Evolutionary conservation across 2,329 filamentous ascomycete species (phyloP).

Genomic region (Beauveria bassiana): DNA sequence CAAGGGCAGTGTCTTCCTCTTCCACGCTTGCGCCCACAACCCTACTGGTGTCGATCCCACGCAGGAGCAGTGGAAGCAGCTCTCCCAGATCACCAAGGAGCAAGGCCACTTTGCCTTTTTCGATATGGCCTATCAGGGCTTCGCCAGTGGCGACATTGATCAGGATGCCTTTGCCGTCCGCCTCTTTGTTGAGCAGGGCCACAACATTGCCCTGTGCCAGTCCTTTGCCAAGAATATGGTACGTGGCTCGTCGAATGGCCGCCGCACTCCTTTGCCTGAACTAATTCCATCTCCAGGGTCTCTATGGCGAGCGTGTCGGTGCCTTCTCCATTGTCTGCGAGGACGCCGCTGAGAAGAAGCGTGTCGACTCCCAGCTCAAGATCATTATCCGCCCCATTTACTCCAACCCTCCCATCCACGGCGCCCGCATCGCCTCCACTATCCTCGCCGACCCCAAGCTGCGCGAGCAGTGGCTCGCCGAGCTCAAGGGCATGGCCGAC

Average conservation of each 20-base stretch:
- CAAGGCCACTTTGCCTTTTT: conserved; percentile 92
- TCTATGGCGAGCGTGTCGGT: conserved; percentile 96
- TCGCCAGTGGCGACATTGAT: conserved; percentile 86
- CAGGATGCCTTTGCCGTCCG: conserved; percentile 89
- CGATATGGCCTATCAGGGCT: conserved; percentile 99
- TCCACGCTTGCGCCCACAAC: conserved; percentile 97
- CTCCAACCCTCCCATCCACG: conserved; percentile 97
- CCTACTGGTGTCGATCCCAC: conserved; percentile 95
- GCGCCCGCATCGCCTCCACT: conserved; percentile 84
- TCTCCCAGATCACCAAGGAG: conserved; percentile 78
- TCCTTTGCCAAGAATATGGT: conserved; percentile 99
- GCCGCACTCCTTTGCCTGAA: not conserved
- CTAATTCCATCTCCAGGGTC: conserved; percentile 49
- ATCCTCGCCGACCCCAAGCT: conserved; percentile 81
- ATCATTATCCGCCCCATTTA: conserved; percentile 94
- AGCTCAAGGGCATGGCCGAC: conserved; percentile 98
- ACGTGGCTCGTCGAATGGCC: conserved; percentile 18
- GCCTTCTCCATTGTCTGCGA: conserved; percentile 89
- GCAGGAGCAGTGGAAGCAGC: conserved; percentile 83
- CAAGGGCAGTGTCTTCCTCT: conserved; percentile 78
- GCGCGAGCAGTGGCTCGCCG: conserved; percentile 88
- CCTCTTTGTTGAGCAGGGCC: conserved; percentile 87
- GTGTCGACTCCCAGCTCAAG: conserved; percentile 95
- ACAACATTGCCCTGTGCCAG: conserved; percentile 81
- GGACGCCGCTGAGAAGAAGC: conserved; percentile 84